Base-by-base conservation (phyloP, 78 protist species). In the Chrysochromulina parva region DNA sequence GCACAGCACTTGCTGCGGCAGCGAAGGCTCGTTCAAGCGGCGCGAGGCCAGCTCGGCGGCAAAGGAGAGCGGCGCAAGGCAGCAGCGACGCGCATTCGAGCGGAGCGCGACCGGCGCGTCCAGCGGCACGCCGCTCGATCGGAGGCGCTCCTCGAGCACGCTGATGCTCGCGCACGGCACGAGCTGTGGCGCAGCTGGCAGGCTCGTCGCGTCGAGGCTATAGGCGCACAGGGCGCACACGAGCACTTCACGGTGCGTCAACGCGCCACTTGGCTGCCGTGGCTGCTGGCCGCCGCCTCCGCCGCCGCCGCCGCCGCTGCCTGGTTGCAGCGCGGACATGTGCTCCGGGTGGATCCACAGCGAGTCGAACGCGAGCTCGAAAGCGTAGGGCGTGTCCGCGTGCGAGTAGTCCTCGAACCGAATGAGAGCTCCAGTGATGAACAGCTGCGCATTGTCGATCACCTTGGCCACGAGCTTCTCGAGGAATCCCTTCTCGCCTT, bases 191-290 rank as follows among this genome's bases (percentile, higher is more conserved):
- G 11, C 48, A 14, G 78, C 50, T 4, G 7, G 54, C 78, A 69
- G 38, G 11, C 2, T 3, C 26, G 26, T 6, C 50, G 54, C 78
- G 10, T 3, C 26, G 19, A 74, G 82, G 55, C 38, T 22, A 57
- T 74, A 74, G 52, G 55, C 82, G 24, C 82, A 74, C 24, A 74
- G 82, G n/a, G 82, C 53, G 82, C 82, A 74, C 11, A 74, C 82
- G 55, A 74, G 82, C 82, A 57, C 82, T 57, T 74, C 82, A 22
- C 82, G 82, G 22, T 74, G 82, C 57, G 4, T 53, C 5, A 74
- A 74, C 9, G 82, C 55, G n/a, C n/a, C n/a, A n/a, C n/a, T n/a
- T n/a, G n/a, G n/a, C n/a, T n/a, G n/a, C n/a, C n/a, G n/a, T n/a
- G n/a, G n/a, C n/a, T n/a, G n/a, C n/a, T n/a, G n/a, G n/a, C n/a